phyloP scores from a whole-genome alignment of 306 rosid species.

The Trifolium subterraneum region DNA sequence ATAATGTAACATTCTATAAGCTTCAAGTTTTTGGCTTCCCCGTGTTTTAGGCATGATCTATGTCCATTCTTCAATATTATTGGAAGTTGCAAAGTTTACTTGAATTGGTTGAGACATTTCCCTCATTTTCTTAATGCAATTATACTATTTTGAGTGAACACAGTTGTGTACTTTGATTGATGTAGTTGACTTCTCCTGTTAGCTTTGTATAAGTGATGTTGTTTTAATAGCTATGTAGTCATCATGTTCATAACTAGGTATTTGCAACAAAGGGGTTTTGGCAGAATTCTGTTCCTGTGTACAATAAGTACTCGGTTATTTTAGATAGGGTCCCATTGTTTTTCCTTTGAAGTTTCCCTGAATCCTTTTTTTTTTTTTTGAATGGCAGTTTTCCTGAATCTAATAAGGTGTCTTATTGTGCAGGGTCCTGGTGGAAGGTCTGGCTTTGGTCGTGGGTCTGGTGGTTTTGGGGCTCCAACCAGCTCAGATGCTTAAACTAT shows the following conservation, averaged over 20 bases:
- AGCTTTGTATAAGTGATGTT: background rate
- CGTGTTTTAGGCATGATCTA: background rate
- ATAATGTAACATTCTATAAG: background rate
- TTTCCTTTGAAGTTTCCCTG: background rate
- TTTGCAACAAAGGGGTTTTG: background rate
- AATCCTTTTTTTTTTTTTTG: too few species aligned
- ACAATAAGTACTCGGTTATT: background rate
- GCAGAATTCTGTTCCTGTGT: background rate
- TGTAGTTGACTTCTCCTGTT: background rate
- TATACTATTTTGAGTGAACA: background rate
- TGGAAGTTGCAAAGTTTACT: background rate
- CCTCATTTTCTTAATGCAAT: background rate
- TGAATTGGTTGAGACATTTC: background rate
- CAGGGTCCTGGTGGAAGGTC: conserved; percentile 75
- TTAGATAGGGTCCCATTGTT: background rate
- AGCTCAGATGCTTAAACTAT: conserved; percentile 58
- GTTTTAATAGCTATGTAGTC: background rate
- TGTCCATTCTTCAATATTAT: background rate
- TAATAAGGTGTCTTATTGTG: conserved; percentile 13
- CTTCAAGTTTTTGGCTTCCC: background rate
- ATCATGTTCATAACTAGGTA: background rate
- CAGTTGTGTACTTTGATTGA: background rate
- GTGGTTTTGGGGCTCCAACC: conserved; percentile 57
- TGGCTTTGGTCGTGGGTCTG: conserved; percentile 80
- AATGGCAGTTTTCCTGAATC: background rate